phyloP scores from a whole-genome alignment of 345 rosid species.

The Eucalyptus viminalis region DNA sequence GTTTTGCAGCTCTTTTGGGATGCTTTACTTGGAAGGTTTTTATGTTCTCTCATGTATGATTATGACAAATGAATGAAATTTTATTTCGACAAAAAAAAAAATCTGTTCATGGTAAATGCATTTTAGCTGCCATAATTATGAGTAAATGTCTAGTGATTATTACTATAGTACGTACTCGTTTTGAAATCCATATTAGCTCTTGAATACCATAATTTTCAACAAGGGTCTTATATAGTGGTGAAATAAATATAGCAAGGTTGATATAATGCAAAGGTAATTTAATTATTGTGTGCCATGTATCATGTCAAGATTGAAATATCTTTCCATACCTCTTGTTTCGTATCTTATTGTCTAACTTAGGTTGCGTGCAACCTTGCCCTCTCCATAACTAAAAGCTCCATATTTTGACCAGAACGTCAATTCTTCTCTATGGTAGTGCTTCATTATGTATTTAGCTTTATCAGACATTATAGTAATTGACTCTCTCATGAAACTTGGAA shows the following conservation, averaged over 20 bases:
- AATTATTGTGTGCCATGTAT: background rate
- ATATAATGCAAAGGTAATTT: background rate
- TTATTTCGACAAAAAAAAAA: too few species aligned
- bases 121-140: background rate
- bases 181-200: too few species aligned
- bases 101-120: background rate
- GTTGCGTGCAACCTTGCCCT: background rate
- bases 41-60: too few species aligned
- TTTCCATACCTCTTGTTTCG: background rate
- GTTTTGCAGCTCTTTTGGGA: too few species aligned
- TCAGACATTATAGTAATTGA: background rate
- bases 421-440: background rate
- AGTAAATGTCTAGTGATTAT: background rate
- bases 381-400: background rate
- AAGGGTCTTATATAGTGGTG: too few species aligned
- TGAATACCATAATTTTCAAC: background rate
- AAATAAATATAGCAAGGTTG: background rate
- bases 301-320: background rate
- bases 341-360: background rate
- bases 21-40: too few species aligned
- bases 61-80: too few species aligned
- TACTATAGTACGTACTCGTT: background rate
- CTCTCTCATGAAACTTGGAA: background rate
- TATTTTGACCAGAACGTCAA: background rate
- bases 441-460: background rate